Evolutionary conservation across 2,329 filamentous ascomycete genomes (phyloP).

Genomic region (Teratosphaeriaceae sp.): DNA sequence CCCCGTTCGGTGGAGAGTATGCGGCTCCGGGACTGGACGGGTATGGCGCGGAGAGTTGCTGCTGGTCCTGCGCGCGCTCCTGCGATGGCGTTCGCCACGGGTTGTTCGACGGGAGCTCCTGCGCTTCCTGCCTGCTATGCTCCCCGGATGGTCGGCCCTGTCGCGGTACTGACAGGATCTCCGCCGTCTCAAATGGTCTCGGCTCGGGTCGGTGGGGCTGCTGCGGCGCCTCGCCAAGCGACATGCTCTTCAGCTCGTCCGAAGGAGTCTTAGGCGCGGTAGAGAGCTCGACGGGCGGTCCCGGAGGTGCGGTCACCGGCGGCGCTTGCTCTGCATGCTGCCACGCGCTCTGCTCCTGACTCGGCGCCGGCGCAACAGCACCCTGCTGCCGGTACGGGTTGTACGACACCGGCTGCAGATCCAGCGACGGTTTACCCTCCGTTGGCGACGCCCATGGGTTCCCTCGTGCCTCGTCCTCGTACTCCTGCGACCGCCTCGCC

Average conservation of each 20-base stretch:
- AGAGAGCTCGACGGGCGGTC: conserved; percentile 35
- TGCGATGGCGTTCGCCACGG: conserved; percentile 11
- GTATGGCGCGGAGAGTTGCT: too few relatives aligned
- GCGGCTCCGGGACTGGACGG: too few relatives aligned
- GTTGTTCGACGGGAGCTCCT: conserved; percentile 11
- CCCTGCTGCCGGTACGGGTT: conserved; percentile 34
- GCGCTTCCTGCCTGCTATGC: too few relatives aligned
- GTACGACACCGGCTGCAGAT: conserved; percentile 27
- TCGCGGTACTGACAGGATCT: conserved; percentile 21
- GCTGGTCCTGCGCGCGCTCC: background rate
- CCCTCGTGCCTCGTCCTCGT: conserved; percentile 18
- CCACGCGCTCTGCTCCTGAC: conserved; percentile 34
- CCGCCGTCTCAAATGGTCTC: conserved; percentile 17
- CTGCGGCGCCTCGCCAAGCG: conserved; percentile 25
- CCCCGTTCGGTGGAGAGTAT: too few relatives aligned
- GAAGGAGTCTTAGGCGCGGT: conserved; percentile 33
- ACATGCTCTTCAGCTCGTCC: conserved; percentile 33
- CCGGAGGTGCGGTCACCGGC: conserved; percentile 13
- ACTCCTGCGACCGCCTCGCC: conserved; percentile 13
- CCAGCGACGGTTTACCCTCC: background rate
- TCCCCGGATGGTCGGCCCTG: conserved; percentile 21
- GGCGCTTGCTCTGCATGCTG: conserved; percentile 21
- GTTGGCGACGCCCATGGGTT: conserved; percentile 21
- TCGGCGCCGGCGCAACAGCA: conserved; percentile 30
- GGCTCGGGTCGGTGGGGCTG: conserved; percentile 2